Conservation (phyloP, 2,329 filamentous ascomycete species). For the Colletotrichum lupini region DNA sequence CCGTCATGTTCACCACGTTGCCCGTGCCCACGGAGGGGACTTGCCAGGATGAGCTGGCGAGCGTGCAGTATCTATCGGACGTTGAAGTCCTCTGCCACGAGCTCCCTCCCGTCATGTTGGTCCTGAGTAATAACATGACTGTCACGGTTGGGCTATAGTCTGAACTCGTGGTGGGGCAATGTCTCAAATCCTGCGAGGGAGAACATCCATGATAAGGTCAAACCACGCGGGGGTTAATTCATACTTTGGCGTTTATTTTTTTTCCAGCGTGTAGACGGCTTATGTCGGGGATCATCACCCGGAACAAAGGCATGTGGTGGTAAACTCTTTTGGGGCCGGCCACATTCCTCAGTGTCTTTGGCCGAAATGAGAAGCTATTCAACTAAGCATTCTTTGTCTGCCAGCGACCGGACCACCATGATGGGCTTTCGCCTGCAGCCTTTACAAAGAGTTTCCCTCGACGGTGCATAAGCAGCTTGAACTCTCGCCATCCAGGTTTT, state of each 20-base stretch:
- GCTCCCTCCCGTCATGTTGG: slow-evolving; percentile 80
- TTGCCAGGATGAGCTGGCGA: slow-evolving; percentile 74
- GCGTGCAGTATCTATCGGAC: slow-evolving; percentile 80
- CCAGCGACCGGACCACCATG: slow-evolving; percentile 24
- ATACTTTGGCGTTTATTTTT: slow-evolving; percentile 28
- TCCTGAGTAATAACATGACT: slow-evolving; percentile 91
- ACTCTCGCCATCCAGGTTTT: slow-evolving; percentile 12
- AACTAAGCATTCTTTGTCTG: slow-evolving; percentile 33
- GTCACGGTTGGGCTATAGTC: slow-evolving; percentile 78
- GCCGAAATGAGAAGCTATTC: slow-evolving; percentile 33
- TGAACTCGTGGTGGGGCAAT: slow-evolving; percentile 21
- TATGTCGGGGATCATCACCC: slow-evolving; percentile 26
- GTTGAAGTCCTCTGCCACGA: slow-evolving; percentile 82
- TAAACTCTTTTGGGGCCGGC: slow-evolving; percentile 27
- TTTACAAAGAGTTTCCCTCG: slow-evolving; percentile 35
- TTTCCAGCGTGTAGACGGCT: neutral
- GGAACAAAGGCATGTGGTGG: slow-evolving; percentile 34
- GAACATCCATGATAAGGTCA: slow-evolving; percentile 25
- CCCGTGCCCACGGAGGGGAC: slow-evolving; percentile 85
- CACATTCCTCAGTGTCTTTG: slow-evolving; percentile 35
- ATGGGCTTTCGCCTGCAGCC: slow-evolving; percentile 24
- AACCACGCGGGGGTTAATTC: slow-evolving; percentile 29
- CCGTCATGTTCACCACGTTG: slow-evolving; percentile 84
- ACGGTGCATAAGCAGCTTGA: slow-evolving; percentile 29
- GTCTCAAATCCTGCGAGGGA: slow-evolving; percentile 30